These are phyloP conservation scores for Ambrosiella cleistominuta DNA, from an alignment of 2,329 filamentous ascomycete species.

Conservation along the genomic window DNA sequence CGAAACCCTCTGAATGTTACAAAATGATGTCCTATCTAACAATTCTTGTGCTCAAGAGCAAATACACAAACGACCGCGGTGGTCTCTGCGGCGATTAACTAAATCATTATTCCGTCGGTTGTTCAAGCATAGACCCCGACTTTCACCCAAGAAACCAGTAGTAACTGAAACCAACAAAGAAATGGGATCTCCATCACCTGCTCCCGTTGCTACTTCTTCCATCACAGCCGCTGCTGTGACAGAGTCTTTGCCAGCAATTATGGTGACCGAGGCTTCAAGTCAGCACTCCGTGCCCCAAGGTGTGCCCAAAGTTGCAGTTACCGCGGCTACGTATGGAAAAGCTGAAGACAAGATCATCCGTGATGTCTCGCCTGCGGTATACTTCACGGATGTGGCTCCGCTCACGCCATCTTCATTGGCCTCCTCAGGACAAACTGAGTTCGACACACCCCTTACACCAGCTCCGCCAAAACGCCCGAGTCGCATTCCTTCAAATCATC, in stretches of 20 bases:
- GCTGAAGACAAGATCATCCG: neutral
- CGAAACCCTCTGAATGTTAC: conserved; percentile 1
- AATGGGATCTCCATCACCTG: neutral
- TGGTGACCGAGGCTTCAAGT: neutral
- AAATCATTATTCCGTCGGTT: neutral
- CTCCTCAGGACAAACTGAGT: neutral
- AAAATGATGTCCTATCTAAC: conserved; percentile 3
- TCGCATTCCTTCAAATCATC: neutral
- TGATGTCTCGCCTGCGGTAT: neutral
- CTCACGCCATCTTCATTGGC: neutral
- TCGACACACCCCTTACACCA: neutral
- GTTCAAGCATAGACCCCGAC: neutral
- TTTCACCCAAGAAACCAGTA: neutral
- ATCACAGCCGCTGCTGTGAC: neutral
- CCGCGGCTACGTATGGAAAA: neutral
- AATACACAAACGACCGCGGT: neutral
- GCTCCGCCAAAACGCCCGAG: neutral
- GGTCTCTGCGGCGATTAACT: conserved; percentile 2
- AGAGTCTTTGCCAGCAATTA: neutral
- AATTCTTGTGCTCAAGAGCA: neutral
- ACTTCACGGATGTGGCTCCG: neutral
- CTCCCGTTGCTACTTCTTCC: neutral
- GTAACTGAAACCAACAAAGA: neutral
- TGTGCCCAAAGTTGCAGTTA: neutral
- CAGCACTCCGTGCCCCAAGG: neutral